Base-by-base conservation (phyloP, 192 early-diverging fungal species). In the Mortierella claussenii region DNA sequence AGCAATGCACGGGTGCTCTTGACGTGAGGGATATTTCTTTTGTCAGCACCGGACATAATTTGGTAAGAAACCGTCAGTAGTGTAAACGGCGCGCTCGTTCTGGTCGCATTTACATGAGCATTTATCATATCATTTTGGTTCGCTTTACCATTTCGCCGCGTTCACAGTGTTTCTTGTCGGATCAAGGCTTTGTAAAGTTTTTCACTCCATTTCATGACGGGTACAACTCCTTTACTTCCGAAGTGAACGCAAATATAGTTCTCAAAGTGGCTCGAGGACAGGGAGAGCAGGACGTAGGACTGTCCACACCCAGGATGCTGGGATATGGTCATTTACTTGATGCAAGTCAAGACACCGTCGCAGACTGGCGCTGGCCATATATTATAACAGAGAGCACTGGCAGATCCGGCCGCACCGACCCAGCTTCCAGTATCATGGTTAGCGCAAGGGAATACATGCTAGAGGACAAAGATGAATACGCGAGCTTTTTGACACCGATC, bases 341-440 rank as follows among this genome's bases (percentile, higher is more conserved):
- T 11, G 10, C 21, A 18, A 12, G 58, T 34, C 47, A 48, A 26
- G 59, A 26, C 12, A 51, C n/a, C 0, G 4, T 50, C 1, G 31
- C 21, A 28, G 47, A 61, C n/a, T 81, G 74, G 71, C 62, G 46
- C 8, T 70, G 80, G 68, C 80, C 80, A 4, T 81, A 62, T 45
- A 59, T 81, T 18, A 24, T 81, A 12, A 70, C 46, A 4, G 68
- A 69, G 24, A 37, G 37, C 2, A n/a, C n/a, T 18, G 37, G 21
- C n/a, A 27, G 33, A 1, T 4, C 20, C 17, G n/a, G n/a, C n/a
- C 9, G 13, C 46, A 48, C 13, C 13, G n/a, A 32, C 37, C 37
- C 7, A 40, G 7, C 7, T 40, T 40, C 37, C 37, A 40, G 37
- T 13, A 40, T 40, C 1, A 28, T 63, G 0, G 34, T 53, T 23